These are phyloP conservation scores for Aspergillus sp. DNA, from an alignment of 2,329 filamentous ascomycete species.

Conservation along the genomic window DNA sequence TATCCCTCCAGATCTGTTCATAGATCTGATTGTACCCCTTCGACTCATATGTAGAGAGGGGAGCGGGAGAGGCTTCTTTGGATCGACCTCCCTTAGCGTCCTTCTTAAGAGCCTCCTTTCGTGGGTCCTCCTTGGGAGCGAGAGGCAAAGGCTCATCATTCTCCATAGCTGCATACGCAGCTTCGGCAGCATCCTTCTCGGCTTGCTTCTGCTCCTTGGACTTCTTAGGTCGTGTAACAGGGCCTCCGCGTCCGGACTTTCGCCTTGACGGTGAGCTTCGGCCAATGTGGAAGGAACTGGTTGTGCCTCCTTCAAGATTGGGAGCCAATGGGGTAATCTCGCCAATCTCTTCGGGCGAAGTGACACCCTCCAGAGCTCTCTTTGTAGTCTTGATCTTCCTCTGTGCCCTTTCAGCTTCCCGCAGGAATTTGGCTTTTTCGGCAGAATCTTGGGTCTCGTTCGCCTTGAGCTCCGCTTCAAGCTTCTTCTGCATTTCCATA, in stretches of 20 bases:
- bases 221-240: constrained; percentile 72
- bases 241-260: constrained; percentile 53
- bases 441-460: constrained; percentile 76
- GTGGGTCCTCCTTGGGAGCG: constrained; percentile 58
- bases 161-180: constrained; percentile 72
- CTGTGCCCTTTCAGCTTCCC: constrained; percentile 83
- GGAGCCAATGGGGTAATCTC: constrained; percentile 71
- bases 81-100: constrained; percentile 40
- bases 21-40: constrained; percentile 97
- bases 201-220: constrained; percentile 73
- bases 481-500: constrained; percentile 80
- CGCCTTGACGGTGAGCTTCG: constrained; percentile 54
- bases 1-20: constrained; percentile 94
- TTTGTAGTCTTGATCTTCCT: constrained; percentile 93
- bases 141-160: constrained; percentile 48
- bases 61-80: constrained; percentile 46
- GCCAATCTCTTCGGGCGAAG: constrained; percentile 69
- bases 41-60: constrained; percentile 71
- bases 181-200: constrained; percentile 75
- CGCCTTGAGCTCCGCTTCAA: constrained; percentile 74
- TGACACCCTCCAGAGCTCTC: constrained; percentile 80
- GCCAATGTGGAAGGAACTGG: constrained; percentile 77
- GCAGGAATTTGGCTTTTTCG: constrained; percentile 76
- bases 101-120: constrained; percentile 45
- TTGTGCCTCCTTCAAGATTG: constrained; percentile 79